A percentile compares a stretch with the other conserved stretches of the same genome.
Evolutionary conservation across 176 grass and related monocot genomes (phyloP).

Genomic region (Microstegium vimineum): DNA sequence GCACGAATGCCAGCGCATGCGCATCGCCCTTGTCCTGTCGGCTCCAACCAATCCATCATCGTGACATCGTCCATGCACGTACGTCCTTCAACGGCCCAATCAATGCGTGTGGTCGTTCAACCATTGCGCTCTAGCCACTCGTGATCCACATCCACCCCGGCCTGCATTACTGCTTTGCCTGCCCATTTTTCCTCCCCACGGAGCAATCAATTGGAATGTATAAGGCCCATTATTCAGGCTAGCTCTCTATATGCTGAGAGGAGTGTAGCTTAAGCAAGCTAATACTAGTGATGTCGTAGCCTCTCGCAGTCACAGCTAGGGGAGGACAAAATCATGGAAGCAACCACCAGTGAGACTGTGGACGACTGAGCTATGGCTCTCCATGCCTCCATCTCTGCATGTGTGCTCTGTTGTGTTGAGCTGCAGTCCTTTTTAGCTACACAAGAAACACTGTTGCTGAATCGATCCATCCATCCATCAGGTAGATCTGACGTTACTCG

Average conservation of each 20-base stretch:
- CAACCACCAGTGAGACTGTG: background rate
- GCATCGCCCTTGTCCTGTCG: background rate
- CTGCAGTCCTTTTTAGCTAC: background rate
- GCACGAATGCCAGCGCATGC: slow-evolving; percentile 50
- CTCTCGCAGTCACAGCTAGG: background rate
- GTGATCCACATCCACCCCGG: background rate
- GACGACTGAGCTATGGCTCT: background rate
- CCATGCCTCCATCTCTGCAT: background rate
- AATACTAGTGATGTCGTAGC: background rate
- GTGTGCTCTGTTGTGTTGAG: background rate
- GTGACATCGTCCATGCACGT: slow-evolving; percentile 14
- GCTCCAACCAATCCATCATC: slow-evolving; percentile 10
- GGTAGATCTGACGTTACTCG: background rate
- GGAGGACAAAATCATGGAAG: slow-evolving; percentile 22
- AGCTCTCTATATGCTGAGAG: background rate
- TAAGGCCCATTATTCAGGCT: background rate
- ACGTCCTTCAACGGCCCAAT: slow-evolving; percentile 26
- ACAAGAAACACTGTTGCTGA: background rate
- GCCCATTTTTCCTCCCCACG: slow-evolving; percentile 7
- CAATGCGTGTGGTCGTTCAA: slow-evolving; percentile 18
- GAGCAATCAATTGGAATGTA: slow-evolving; percentile 7
- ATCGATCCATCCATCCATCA: background rate
- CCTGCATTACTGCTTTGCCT: slow-evolving; percentile 31
- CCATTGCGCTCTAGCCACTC: background rate
- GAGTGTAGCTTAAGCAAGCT: slow-evolving; percentile 41